Conservation (phyloP, 768 basidiomycete species). For the Suillus occidentalis region DNA sequence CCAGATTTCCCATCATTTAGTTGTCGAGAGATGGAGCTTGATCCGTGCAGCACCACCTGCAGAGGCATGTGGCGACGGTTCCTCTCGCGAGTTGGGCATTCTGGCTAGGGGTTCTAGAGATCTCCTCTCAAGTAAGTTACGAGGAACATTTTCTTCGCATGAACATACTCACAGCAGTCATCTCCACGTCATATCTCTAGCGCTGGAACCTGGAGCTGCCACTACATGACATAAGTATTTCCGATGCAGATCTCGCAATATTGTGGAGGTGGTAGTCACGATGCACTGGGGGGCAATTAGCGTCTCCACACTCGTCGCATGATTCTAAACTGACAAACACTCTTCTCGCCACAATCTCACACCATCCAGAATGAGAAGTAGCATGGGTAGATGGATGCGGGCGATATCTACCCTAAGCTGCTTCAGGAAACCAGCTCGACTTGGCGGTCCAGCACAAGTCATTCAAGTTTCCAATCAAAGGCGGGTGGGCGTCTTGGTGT, state of each 20-base stretch:
- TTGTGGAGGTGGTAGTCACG: not conserved
- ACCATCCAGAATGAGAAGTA: not conserved
- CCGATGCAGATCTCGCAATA: not conserved
- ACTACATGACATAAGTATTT: not conserved
- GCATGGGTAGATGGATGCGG: not conserved
- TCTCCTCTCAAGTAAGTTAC: not conserved
- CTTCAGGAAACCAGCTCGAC: not conserved
- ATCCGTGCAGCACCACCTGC: not conserved
- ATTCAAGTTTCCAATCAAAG: not conserved
- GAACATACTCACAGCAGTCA: not conserved
- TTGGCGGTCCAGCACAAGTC: not conserved
- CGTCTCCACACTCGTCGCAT: not conserved
- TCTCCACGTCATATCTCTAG: not conserved
- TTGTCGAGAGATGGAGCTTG: slow-evolving; percentile 43
- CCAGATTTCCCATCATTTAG: slow-evolving; percentile 41
- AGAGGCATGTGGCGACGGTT: not conserved
- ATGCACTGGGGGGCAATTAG: not conserved
- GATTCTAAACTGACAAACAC: not conserved
- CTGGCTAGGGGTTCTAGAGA: not conserved
- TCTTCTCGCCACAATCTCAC: not conserved
- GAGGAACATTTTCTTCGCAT: not conserved
- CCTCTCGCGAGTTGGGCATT: not conserved
- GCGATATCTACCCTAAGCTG: not conserved
- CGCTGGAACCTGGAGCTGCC: not conserved
- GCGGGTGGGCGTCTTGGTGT: not conserved